Evolutionary conservation across 305 asterid genomes (phyloP).

Genomic region (Rubia tinctorum): DNA sequence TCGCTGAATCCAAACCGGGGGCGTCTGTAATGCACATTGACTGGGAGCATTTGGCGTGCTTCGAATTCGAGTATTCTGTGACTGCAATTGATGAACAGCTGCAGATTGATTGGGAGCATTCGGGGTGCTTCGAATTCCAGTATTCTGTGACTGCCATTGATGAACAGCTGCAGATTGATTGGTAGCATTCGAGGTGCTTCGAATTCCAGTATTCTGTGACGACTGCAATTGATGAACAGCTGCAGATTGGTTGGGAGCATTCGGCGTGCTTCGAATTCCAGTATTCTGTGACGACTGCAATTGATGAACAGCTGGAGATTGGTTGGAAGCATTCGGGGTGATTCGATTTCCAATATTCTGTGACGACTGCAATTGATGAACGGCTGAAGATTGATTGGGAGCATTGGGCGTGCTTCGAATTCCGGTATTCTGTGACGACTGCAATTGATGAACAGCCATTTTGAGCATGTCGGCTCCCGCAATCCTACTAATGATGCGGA

Average conservation of each 20-base stretch:
- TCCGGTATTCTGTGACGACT: not conserved
- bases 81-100: conserved; percentile 35
- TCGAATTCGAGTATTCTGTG: conserved; percentile 17
- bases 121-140: conserved; percentile 31
- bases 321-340: conserved; percentile 41
- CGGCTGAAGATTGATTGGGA: conserved; percentile 37
- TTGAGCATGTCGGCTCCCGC: conserved; percentile 89
- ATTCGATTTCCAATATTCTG: conserved; percentile 14
- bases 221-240: conserved; percentile 41
- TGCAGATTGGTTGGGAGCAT: conserved; percentile 45
- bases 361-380: conserved; percentile 39
- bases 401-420: conserved; percentile 36
- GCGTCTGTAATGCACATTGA: not conserved
- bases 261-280: conserved; percentile 32
- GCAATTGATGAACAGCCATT: conserved; percentile 68
- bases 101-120: conserved; percentile 46
- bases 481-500: conserved; percentile 67
- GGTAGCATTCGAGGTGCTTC: conserved; percentile 39
- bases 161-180: conserved; percentile 52
- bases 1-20: conserved; percentile 53
- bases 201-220: not conserved
- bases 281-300: conserved; percentile 60
- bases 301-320: conserved; percentile 22
- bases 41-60: conserved; percentile 27
- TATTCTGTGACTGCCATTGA: conserved; percentile 46